Evolutionary conservation across 208 protist species (phyloP).

Genomic region (Trypanosoma brucei): DNA sequence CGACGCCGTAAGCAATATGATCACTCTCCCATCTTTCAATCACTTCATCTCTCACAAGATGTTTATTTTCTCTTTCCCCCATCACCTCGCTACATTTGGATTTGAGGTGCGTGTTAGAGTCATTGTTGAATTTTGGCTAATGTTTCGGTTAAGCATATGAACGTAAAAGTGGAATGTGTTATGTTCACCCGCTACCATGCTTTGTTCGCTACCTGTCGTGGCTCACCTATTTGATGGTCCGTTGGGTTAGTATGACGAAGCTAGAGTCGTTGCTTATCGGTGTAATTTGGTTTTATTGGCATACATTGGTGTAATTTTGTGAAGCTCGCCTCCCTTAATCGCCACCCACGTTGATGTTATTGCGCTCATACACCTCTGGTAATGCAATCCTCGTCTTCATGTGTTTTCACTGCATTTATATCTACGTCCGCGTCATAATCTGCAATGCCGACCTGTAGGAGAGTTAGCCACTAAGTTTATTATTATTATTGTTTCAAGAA

Average conservation of each 20-base stretch:
- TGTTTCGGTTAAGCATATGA: conserved; percentile 9
- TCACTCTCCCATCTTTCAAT: not conserved
- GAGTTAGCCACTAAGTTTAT: not conserved
- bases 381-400: not conserved
- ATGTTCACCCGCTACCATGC: conserved; percentile 6
- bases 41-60: not conserved
- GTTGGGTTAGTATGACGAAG: conserved; percentile 40
- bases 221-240: conserved; percentile 12
- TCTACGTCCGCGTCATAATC: not conserved
- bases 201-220: conserved; percentile 38
- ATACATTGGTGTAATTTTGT: too few relatives aligned
- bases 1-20: conserved; percentile 50
- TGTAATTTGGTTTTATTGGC: too few relatives aligned
- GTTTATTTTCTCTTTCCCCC: conserved; percentile 22
- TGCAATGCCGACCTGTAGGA: not conserved
- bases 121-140: conserved; percentile 7
- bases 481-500: not conserved
- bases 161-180: not conserved
- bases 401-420: not conserved
- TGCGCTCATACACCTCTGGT: not conserved
- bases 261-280: conserved; percentile 10
- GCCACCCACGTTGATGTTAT: not conserved
- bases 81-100: conserved; percentile 20
- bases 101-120: conserved; percentile 19
- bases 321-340: too few relatives aligned